Evolutionary conservation across 345 rosid species (phyloP).

Genomic region (Eucalyptus tenuipes): DNA sequence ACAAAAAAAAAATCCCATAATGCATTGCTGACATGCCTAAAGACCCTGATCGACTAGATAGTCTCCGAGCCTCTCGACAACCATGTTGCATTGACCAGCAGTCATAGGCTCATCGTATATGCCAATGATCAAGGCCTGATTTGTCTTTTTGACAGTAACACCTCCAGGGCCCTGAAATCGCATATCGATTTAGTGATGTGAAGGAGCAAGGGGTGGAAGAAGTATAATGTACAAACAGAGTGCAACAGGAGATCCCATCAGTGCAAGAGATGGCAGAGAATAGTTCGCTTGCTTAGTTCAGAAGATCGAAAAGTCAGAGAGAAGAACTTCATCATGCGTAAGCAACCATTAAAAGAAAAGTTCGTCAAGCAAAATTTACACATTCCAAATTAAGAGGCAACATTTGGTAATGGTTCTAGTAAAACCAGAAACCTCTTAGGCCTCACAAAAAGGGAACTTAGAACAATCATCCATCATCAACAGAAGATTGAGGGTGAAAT

Average conservation of each 20-base stretch:
- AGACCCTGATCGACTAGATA: constrained; percentile 29
- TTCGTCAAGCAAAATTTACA: not conserved
- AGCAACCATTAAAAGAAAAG: not conserved
- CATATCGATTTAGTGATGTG: not conserved
- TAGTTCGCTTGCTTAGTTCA: not conserved
- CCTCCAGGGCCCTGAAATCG: constrained; percentile 28
- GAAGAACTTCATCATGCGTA: not conserved
- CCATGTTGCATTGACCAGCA: constrained; percentile 38
- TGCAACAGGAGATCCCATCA: not conserved
- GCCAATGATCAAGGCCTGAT: constrained; percentile 21
- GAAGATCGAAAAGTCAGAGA: not conserved
- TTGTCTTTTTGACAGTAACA: constrained; percentile 28
- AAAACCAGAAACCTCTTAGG: not conserved
- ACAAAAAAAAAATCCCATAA: not conserved
- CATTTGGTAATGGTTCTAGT: not conserved
- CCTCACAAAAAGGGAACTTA: not conserved
- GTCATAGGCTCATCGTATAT: constrained; percentile 32
- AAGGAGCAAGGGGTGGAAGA: not conserved
- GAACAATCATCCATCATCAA: not conserved
- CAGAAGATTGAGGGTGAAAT: not conserved
- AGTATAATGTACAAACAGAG: not conserved
- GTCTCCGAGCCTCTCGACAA: constrained; percentile 31
- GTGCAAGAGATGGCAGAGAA: not conserved
- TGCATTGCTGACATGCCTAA: not conserved
- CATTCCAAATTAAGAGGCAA: not conserved